Evolutionary conservation across 805 yeast species (phyloP).

Genomic region (Zygosaccharomyces siamensis): DNA sequence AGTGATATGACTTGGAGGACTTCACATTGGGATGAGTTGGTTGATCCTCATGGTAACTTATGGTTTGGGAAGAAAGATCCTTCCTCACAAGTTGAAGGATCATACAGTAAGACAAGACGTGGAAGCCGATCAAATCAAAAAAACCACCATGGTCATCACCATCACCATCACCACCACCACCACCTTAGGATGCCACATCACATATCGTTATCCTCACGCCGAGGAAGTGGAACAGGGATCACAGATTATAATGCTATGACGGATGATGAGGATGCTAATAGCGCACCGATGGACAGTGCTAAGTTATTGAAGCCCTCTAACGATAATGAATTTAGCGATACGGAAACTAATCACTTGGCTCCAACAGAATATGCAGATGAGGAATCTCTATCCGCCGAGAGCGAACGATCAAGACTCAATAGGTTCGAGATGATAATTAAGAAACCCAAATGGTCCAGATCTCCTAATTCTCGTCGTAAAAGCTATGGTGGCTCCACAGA

Average conservation of each 20-base stretch:
- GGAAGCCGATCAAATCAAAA: background rate
- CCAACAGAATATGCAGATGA: constrained; percentile 12
- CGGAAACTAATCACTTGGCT: constrained; percentile 2
- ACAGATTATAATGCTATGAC: background rate
- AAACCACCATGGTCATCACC: background rate
- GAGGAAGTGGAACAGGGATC: background rate
- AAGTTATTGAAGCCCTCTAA: background rate
- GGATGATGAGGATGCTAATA: background rate
- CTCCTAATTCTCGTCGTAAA: constrained; percentile 16
- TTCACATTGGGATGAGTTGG: constrained; percentile 32
- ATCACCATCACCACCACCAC: constrained; percentile 12
- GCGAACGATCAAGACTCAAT: constrained; percentile 14
- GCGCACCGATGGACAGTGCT: background rate
- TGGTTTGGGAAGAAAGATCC: constrained; percentile 21
- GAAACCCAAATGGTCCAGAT: constrained; percentile 20
- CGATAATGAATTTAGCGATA: background rate
- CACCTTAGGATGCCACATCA: constrained; percentile 8
- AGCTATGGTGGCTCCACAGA: constrained; percentile 11
- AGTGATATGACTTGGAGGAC: constrained; percentile 53
- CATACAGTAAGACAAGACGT: constrained; percentile 11
- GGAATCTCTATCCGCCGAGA: constrained; percentile 8
- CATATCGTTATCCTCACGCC: background rate
- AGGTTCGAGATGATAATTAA: constrained; percentile 25
- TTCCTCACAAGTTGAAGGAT: background rate
- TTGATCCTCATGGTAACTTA: constrained; percentile 26